Conservation (phyloP, 2,329 filamentous ascomycete species). For the Ramichloridium luteum region DNA sequence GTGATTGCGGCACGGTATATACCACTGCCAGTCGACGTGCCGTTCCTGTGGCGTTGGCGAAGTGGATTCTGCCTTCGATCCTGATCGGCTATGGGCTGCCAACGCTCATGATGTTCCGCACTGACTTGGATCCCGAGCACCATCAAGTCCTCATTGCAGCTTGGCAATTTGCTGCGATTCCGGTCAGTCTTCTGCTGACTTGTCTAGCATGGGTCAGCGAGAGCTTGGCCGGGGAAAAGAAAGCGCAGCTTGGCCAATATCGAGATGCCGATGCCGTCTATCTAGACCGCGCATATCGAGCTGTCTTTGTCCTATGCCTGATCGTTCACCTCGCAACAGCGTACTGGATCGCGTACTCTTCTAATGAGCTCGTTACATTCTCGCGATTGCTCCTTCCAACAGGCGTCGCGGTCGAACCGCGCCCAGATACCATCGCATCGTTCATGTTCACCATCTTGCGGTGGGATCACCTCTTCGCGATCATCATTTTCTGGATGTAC, state of each 20-base stretch:
- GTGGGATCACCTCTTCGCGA: slow-evolving; percentile 1
- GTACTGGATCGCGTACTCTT: not conserved
- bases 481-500: slow-evolving; percentile 1
- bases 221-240: not conserved
- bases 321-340: slow-evolving; percentile 1
- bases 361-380: not conserved
- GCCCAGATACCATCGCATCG: not conserved
- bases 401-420: not conserved
- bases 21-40: not conserved
- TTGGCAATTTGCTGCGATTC: slow-evolving; percentile 1
- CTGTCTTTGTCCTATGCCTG: not conserved
- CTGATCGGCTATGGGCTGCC: not conserved
- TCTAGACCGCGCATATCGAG: not conserved
- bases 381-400: not conserved
- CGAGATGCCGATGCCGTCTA: not conserved
- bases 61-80: slow-evolving; percentile 1
- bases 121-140: not conserved
- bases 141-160: not conserved
- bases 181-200: not conserved
- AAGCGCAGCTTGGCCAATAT: not conserved
- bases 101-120: not conserved
- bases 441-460: slow-evolving; percentile 1
- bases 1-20: not conserved
- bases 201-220: not conserved
- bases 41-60: not conserved